Percentiles rank a stretch among this genome's conserved stretches.
Conservation (phyloP, 306 rosid species). For the Malus asiatica region DNA sequence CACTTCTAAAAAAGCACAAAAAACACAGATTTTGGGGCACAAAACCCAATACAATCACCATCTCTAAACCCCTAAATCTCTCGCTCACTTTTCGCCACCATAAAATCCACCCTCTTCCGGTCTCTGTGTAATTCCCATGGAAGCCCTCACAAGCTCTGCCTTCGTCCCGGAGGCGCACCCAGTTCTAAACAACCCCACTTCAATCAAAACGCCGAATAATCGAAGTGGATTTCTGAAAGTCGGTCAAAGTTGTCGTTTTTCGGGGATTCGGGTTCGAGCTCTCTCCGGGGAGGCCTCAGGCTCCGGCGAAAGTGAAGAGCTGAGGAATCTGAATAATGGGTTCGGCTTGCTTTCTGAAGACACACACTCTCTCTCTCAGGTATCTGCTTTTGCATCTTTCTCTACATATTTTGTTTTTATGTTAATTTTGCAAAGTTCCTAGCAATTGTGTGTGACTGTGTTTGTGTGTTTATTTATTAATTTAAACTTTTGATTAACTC, state of each 20-base stretch:
- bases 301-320: constrained; percentile 41
- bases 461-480: background rate
- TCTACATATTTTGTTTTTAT: background rate
- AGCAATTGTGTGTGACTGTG: background rate
- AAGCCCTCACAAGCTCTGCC: constrained; percentile 46
- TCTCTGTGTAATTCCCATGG: constrained; percentile 32
- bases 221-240: constrained; percentile 40
- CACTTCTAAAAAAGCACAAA: background rate
- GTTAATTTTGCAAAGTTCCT: background rate
- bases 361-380: constrained; percentile 31
- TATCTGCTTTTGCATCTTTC: constrained; percentile 1
- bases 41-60: background rate
- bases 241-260: constrained; percentile 9
- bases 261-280: constrained; percentile 29
- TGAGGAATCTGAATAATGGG: constrained; percentile 19
- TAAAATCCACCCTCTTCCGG: background rate
- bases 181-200: background rate
- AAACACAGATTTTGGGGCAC: background rate
- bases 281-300: constrained; percentile 27
- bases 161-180: constrained; percentile 31
- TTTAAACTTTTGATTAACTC: background rate
- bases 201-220: constrained; percentile 21
- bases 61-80: background rate
- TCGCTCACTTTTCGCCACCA: background rate
- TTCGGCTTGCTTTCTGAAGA: constrained; percentile 27